A percentile compares a stretch with the other conserved stretches of the same genome.
Conservation (phyloP, 495 filamentous ascomycete species). For the Daldinia caldariorum region DNA sequence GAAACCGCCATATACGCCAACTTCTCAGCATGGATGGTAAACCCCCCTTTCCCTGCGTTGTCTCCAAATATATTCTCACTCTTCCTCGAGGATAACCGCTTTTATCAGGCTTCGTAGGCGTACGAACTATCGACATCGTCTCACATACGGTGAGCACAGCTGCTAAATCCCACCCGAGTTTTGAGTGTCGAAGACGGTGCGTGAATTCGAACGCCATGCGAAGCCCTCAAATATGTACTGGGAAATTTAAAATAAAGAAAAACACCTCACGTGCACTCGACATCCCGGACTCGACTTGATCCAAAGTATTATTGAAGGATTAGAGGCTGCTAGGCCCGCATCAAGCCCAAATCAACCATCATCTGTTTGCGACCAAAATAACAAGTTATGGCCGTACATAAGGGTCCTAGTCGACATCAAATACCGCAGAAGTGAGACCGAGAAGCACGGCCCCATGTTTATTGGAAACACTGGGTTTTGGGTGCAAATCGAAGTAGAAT, state of each 20-base stretch:
- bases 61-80: constrained; percentile 16
- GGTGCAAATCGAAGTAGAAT: constrained; percentile 43
- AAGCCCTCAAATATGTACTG: constrained; percentile 46
- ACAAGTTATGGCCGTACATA: constrained; percentile 6
- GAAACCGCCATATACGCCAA: not conserved
- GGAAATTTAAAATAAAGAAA: constrained; percentile 37
- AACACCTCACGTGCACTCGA: constrained; percentile 15
- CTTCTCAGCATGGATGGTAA: constrained; percentile 1
- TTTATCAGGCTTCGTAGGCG: constrained; percentile 8
- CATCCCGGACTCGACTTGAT: constrained; percentile 17
- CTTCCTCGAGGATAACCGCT: constrained; percentile 10
- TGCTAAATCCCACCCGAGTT: not conserved
- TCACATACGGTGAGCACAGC: not conserved
- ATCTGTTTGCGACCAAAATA: constrained; percentile 10
- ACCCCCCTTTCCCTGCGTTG: not conserved
- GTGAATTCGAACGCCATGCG: constrained; percentile 23
- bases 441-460: constrained; percentile 6
- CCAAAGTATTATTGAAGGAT: not conserved
- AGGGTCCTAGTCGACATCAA: constrained; percentile 12
- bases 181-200: not conserved
- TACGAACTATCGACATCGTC: constrained; percentile 7
- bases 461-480: constrained; percentile 29
- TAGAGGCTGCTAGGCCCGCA: constrained; percentile 8
- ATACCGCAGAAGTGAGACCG: constrained; percentile 8
- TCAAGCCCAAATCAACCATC: constrained; percentile 9